Evolutionary conservation across 164 flowering plant genomes (phyloP).

Genomic region (Nymphaea thermarum): DNA sequence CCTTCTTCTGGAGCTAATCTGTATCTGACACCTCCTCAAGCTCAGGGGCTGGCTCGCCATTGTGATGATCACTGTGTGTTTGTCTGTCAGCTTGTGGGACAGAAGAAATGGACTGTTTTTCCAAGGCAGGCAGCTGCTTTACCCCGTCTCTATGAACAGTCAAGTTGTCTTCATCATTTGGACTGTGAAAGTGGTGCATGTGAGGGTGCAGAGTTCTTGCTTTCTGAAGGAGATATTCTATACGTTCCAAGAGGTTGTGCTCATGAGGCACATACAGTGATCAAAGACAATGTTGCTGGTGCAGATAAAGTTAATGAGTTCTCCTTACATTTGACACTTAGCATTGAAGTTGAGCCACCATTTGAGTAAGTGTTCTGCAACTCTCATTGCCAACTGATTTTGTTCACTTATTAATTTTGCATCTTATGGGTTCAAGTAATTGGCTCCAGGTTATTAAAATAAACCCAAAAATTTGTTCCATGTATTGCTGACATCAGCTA

Average conservation of each 20-base stretch:
- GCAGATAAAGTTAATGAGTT: constrained; percentile 16
- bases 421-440: not conserved
- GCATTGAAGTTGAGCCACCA: constrained; percentile 72
- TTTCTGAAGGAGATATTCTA: constrained; percentile 61
- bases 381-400: not conserved
- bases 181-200: constrained; percentile 11
- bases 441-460: not conserved
- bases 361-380: constrained; percentile 51
- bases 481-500: not conserved
- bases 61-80: constrained; percentile 82
- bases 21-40: constrained; percentile 63
- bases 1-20: constrained; percentile 71
- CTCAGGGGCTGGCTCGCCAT: constrained; percentile 72
- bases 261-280: constrained; percentile 55
- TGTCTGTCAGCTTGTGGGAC: constrained; percentile 61
- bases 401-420: not conserved
- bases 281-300: constrained; percentile 9
- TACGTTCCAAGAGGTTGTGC: constrained; percentile 77
- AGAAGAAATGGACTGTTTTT: constrained; percentile 43
- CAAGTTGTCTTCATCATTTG: constrained; percentile 9
- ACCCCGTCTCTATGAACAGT: constrained; percentile 63
- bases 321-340: constrained; percentile 68
- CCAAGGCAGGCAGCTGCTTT: constrained; percentile 21
- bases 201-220: constrained; percentile 22
- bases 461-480: not conserved